Evolutionary conservation across 2,329 filamentous ascomycete species (phyloP), one percentile per base, ranked within the genome.

Genomic region (Chaetomium strumarium): DNA sequence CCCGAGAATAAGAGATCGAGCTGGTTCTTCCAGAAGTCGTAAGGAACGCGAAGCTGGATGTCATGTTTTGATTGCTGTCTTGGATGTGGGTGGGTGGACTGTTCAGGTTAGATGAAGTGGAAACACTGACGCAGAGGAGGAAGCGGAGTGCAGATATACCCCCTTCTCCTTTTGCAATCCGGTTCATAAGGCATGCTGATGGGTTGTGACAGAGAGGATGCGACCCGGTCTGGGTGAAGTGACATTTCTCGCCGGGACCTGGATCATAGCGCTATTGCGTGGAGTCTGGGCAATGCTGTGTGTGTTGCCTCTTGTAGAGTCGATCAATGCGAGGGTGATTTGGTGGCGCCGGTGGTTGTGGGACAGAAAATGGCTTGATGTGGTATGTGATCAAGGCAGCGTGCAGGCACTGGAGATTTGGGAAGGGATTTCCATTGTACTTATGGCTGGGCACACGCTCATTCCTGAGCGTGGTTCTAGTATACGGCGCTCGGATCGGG

Each of bases 21-120:
- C 68, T 88, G 84, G 84, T 87, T 87, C 73, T 87, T 86, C 70
- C 82, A 84, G 69, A 83, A 84, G 72, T 75, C 61, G 51, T 63
- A 40, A 55, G 43, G 41, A 34, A 8, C 13, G 7, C 2, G 34
- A 8, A n/a, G 12, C 14, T 37, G 5, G 34, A 13, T 37, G 34
- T n/a, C 12, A 16, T 14, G 16, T 8, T 30, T 16, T 13, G 39
- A 4, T 34, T 48, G 51, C 38, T 52, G 43, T 45, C 43, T 47
- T 17, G 45, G 51, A 19, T 2, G 49, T 17, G 45, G 51, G 39
- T 2, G 49, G 49, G 11, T 52, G 49, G 49, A 30, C 19, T 52
- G 49, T 42, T 38, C 41, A 19, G 49, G 46, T 30, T 46, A 20
- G 24, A n/a, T 24, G 40, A 19, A 41, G 37, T 11, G 42, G 33